Evolutionary conservation across 23 red algal genomes (phyloP).

Genomic region (Chondrus crispus): DNA sequence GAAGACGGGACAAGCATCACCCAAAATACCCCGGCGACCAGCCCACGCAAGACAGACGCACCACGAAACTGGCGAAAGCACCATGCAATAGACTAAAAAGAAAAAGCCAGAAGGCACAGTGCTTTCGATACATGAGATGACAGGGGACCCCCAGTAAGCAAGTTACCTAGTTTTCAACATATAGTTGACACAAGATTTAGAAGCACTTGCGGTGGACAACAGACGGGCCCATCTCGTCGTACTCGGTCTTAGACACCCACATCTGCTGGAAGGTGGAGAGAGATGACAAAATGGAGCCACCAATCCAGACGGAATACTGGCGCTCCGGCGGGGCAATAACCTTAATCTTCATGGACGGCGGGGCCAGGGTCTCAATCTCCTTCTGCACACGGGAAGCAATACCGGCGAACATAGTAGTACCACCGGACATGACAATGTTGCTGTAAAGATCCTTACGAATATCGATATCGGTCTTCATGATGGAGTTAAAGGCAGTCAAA

Average conservation of each 20-base stretch:
- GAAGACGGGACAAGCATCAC: background rate
- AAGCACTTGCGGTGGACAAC: constrained; percentile 99
- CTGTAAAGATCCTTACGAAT: constrained; percentile 99
- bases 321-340: constrained; percentile 92
- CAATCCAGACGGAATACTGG: constrained; percentile 97
- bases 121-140: background rate
- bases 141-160: background rate
- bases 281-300: constrained; percentile 88
- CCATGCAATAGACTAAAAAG: background rate
- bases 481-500: constrained; percentile 83
- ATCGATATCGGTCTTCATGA: constrained; percentile 99
- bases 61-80: background rate
- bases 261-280: constrained; percentile 99
- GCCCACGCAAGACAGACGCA: background rate
- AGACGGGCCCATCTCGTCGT: constrained; percentile 96
- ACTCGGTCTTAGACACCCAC: constrained; percentile 95
- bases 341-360: constrained; percentile 96
- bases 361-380: constrained; percentile 83
- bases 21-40: background rate
- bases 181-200: constrained; percentile 41
- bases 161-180: background rate
- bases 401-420: constrained; percentile 97
- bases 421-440: constrained; percentile 98
- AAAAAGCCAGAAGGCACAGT: background rate
- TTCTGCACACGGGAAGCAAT: constrained; percentile 95